Percentiles rank a stretch among this genome's conserved stretches.
Evolutionary conservation across 2,329 filamentous ascomycete species (phyloP).

Genomic region (Calycina marina): DNA sequence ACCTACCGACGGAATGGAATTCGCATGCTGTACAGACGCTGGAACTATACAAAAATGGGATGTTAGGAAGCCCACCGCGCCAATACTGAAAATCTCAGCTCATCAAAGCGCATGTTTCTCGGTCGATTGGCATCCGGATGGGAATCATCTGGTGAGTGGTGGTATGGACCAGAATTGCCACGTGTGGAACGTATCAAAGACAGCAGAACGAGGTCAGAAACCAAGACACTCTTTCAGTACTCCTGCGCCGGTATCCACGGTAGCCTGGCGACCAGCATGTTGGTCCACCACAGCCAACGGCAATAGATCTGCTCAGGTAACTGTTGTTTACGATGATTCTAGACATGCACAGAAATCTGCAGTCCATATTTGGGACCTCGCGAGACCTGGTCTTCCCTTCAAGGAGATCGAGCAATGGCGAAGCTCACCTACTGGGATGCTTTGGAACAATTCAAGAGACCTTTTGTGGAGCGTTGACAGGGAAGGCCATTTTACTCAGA

Average conservation of each 20-base stretch:
- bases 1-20: slow-evolving; percentile 42
- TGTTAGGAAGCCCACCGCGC: slow-evolving; percentile 36
- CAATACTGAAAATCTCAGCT: slow-evolving; percentile 43
- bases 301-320: slow-evolving; percentile 44
- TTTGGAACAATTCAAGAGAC: slow-evolving; percentile 49
- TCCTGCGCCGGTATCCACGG: slow-evolving; percentile 41
- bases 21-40: slow-evolving; percentile 49
- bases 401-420: slow-evolving; percentile 50
- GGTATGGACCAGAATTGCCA: slow-evolving; percentile 46
- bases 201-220: slow-evolving; percentile 48
- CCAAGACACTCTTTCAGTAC: slow-evolving; percentile 46
- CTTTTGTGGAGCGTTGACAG: slow-evolving; percentile 51
- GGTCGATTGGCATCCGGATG: slow-evolving; percentile 54
- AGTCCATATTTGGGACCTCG: slow-evolving; percentile 56
- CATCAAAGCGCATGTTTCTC: slow-evolving; percentile 45
- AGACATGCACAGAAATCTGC: slow-evolving; percentile 39
- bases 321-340: slow-evolving; percentile 45
- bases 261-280: slow-evolving; percentile 48
- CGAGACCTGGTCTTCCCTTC: slow-evolving; percentile 49
- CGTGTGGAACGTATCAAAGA: slow-evolving; percentile 49
- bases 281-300: slow-evolving; percentile 51
- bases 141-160: slow-evolving; percentile 48
- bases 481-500: slow-evolving; percentile 48
- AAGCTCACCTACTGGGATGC: slow-evolving; percentile 37
- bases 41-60: slow-evolving; percentile 52